phyloP scores from a whole-genome alignment of 2,329 filamentous ascomycete genomes.

The Karstenula rhodostoma region DNA sequence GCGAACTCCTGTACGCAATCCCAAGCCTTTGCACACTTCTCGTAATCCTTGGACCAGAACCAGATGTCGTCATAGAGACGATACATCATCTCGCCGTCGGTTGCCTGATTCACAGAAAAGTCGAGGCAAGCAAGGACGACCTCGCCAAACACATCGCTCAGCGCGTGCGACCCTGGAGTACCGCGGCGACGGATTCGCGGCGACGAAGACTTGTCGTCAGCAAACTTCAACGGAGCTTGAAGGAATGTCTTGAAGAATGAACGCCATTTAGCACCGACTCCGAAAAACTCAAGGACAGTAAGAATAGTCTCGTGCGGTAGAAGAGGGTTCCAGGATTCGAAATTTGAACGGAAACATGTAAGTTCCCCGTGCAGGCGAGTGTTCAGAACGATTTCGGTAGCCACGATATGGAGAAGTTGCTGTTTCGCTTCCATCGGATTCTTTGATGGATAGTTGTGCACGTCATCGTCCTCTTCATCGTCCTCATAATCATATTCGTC shows the following conservation, averaged over 20 bases:
- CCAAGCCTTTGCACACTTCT: constrained; percentile 55
- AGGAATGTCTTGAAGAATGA: constrained; percentile 57
- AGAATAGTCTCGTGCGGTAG: constrained; percentile 57
- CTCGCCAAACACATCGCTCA: constrained; percentile 59
- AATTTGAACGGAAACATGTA: constrained; percentile 41
- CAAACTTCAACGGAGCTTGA: constrained; percentile 56
- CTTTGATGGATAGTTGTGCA: constrained; percentile 24
- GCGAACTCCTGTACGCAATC: constrained; percentile 53
- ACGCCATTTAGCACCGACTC: constrained; percentile 54
- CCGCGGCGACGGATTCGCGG: constrained; percentile 55
- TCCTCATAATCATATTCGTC: too few relatives aligned
- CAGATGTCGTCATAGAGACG: constrained; percentile 61
- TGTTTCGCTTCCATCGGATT: constrained; percentile 44
- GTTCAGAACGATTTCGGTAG: constrained; percentile 44
- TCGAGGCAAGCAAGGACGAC: constrained; percentile 59
- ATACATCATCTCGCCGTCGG: constrained; percentile 53
- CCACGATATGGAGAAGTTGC: constrained; percentile 38
- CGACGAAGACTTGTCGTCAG: constrained; percentile 40
- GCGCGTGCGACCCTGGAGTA: constrained; percentile 56
- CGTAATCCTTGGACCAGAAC: constrained; percentile 55
- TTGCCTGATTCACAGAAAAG: constrained; percentile 54
- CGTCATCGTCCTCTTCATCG: background rate
- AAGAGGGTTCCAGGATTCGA: constrained; percentile 42
- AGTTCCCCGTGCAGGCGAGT: constrained; percentile 38
- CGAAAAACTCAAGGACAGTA: constrained; percentile 55